Evolutionary conservation across 495 filamentous ascomycete genomes (phyloP), one percentile per base, ranked within the genome.

Genomic region (Rusavskia elegans): DNA sequence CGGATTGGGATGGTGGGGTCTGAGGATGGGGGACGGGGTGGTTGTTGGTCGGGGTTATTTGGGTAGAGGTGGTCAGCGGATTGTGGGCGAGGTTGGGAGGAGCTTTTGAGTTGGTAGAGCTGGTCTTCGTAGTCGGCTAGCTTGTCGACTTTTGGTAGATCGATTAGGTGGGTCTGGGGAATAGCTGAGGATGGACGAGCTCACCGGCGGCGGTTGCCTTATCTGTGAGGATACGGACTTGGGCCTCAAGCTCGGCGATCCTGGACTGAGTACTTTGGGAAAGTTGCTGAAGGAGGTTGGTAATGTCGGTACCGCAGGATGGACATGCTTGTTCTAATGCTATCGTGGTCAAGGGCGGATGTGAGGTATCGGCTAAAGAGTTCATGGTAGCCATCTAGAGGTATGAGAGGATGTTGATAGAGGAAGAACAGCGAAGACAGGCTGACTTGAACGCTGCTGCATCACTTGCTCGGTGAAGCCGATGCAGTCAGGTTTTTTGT

Each of bases 71-170:
- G 71, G 67, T 49, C 66, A 57, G 45, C 53, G 61, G 65, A 44
- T 58, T 55, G 49, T 54, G 59, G 56, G 62, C 66, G 59, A 27
- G 50, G 62, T 17, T 39, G 38, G 50, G 32, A 50, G 32, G 57
- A 35, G 23, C 76, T 63, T 57, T 81, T 80, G 49, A 89, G 73
- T 32, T 73, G 73, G 53, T 75, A 76, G 8, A 95, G 67, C 67
- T 95, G 87, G 64, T 93, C 86, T 75, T 98, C 92, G 75, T 95
- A 95, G 70, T 95, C 86, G 61, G 88, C 85, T 66, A 88, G 81
- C 71, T 87, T 85, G 68, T 88, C 81, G 52, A 73, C 76, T 80
- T 58, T 20, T 13, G 5, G 23, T 30, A 9, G 6, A 29, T 7
- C 1, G 11, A 17, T 41, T 29, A 13, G 23, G 8, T 53, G 30